Base-by-base conservation (phyloP, 352 stramenopile species). In the Poterioochromonas sp. region DNA sequence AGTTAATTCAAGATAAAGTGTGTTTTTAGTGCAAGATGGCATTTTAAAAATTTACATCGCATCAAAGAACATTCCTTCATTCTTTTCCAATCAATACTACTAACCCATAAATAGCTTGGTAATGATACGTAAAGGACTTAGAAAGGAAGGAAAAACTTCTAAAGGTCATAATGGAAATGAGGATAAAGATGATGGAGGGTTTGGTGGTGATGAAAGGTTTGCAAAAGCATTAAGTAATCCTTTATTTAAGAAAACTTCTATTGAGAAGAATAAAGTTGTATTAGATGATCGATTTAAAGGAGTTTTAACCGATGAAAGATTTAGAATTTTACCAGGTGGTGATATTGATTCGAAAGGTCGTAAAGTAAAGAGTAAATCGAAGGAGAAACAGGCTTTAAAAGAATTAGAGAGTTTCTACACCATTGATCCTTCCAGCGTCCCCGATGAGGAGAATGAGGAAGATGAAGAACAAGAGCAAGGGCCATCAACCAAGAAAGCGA, bases 271-370 rank as follows among this genome's bases (percentile, higher is more conserved):
- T 26, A 76, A 76, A 63, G 44, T 62, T 0, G 29, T 40, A 41
- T 8, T 76, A 26, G 68, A 76, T 62, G 41, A 76, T 62, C 32
- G 68, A 44, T 76, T 76, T 29, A 60, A 76, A 43, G 37, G 22
- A 43, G 34, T 76, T 1, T 44, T 76, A 12, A 40, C 18, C 40
- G 41, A 76, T 60, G 68, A 76, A n/a, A 8, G 37, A 40, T 63
- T 62, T 76, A 0, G 18, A 18, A 32, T 62, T 41, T 2, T 41
- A 63, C 32, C 40, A 40, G 44, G 41, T 44, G 68, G 3, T 32
- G 26, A 11, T 5, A 37, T 76, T 62, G 68, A 76, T 62, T 11
- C n/a, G 37, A 62, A 76, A 41, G 68, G 68, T 26, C 32, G 68
- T 40, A 76, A 76, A 41, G 37, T 40, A 12, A 63, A 58, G n/a